These are phyloP conservation scores for Elsinoe perseae DNA, from an alignment of 2,329 filamentous ascomycete genomes.

Conservation along the genomic window DNA sequence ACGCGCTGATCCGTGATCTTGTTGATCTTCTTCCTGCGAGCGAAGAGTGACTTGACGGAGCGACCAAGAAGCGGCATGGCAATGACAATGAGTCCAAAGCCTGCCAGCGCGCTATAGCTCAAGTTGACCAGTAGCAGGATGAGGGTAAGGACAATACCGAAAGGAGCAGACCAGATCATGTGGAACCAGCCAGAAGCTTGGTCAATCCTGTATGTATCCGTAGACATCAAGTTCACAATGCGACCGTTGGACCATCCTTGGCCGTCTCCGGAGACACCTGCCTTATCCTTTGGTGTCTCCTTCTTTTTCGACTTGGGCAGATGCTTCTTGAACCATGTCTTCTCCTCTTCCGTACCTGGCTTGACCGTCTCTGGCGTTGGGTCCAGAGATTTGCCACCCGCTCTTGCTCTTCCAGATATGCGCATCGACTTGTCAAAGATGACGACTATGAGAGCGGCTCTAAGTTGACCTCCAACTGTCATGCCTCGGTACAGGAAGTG, in stretches of 20 bases:
- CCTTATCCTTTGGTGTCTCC: slow-evolving; percentile 34
- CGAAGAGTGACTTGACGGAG: slow-evolving; percentile 69
- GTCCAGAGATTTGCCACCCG: slow-evolving; percentile 56
- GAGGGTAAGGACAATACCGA: slow-evolving; percentile 70
- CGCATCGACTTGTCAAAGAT: slow-evolving; percentile 92
- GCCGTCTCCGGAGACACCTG: slow-evolving; percentile 57
- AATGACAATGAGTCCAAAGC: slow-evolving; percentile 73
- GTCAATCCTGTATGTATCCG: slow-evolving; percentile 88
- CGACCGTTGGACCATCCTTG: slow-evolving; percentile 87
- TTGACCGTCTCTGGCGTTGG: slow-evolving; percentile 37
- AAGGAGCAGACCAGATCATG: slow-evolving; percentile 78
- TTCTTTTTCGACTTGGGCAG: slow-evolving; percentile 33
- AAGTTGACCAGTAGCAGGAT: slow-evolving; percentile 77
- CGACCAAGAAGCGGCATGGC: slow-evolving; percentile 69
- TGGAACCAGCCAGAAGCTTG: slow-evolving; percentile 85
- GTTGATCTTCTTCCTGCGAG: slow-evolving; percentile 72
- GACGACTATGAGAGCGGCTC: slow-evolving; percentile 72
- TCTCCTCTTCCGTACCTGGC: slow-evolving; percentile 44
- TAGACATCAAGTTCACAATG: slow-evolving; percentile 88
- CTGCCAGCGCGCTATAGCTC: slow-evolving; percentile 80
- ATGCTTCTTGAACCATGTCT: slow-evolving; percentile 45
- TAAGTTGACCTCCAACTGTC: slow-evolving; percentile 77
- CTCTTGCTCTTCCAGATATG: slow-evolving; percentile 78
- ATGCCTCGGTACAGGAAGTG: slow-evolving; percentile 92
- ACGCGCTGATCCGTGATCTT: slow-evolving; percentile 90